A percentile compares a stretch with the other conserved stretches of the same genome.
Conservation (phyloP, 768 basidiomycete genomes). For the Macrolepiota dolichaula region DNA sequence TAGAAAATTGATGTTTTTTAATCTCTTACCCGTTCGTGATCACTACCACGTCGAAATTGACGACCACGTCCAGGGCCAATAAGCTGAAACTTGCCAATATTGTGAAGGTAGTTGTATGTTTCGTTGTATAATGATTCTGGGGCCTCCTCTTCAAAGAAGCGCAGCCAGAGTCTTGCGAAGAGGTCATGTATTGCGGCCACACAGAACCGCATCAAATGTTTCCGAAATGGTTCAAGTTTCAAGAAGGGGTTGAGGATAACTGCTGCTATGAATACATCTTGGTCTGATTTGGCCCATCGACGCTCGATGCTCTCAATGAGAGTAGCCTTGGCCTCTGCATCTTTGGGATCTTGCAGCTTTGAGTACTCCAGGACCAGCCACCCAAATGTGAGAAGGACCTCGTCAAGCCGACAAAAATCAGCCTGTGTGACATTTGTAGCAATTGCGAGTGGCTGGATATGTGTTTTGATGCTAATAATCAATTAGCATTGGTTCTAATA, state of each 20-base stretch:
- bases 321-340: not conserved
- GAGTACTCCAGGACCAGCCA: constrained; percentile 1
- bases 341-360: not conserved
- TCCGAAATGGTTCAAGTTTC: not conserved
- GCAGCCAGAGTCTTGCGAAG: not conserved
- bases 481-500: too few species aligned
- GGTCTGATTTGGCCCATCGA: constrained; percentile 16
- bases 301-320: constrained; percentile 16
- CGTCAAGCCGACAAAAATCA: constrained; percentile 6
- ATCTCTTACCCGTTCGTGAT: too few species aligned
- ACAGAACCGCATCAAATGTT: not conserved
- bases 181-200: not conserved
- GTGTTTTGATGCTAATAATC: not conserved
- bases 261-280: constrained; percentile 15
- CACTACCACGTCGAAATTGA: too few species aligned
- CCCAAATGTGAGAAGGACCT: constrained; percentile 3
- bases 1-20: not conserved
- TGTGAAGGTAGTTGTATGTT: too few species aligned
- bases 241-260: constrained; percentile 15
- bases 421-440: constrained; percentile 3
- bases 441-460: constrained; percentile 3
- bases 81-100: too few species aligned
- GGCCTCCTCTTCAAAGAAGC: not conserved
- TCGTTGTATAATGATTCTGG: too few species aligned
- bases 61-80: too few species aligned